Percentiles rank a stretch among this genome's conserved stretches.
Evolutionary conservation across 441 rosid genomes (phyloP).

Genomic region (Erysimum cheiri): DNA sequence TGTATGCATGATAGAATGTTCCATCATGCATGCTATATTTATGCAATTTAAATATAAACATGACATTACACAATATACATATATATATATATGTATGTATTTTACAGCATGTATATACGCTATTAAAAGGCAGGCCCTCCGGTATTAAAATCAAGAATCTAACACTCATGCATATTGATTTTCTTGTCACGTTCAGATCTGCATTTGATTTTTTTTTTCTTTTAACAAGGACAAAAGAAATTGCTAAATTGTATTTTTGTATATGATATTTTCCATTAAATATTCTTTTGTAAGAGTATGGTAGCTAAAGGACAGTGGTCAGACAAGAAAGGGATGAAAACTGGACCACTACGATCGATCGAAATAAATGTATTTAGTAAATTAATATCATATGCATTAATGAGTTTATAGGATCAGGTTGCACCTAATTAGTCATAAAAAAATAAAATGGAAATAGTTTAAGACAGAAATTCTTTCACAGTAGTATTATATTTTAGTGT

Average conservation of each 20-base stretch:
- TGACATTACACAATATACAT: too few species aligned
- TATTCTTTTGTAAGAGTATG: slow-evolving; percentile 10
- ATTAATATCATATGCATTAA: slow-evolving; percentile 26
- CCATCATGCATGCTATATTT: too few species aligned
- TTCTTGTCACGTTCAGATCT: slow-evolving; percentile 37
- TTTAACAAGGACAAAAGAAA: slow-evolving; percentile 20
- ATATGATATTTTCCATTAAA: slow-evolving; percentile 3
- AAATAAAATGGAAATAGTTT: neutral
- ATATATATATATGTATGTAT: too few species aligned
- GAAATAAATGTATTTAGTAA: slow-evolving; percentile 26
- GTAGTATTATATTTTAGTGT: neutral
- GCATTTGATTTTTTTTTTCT: slow-evolving; percentile 1
- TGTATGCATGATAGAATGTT: too few species aligned
- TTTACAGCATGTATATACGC: too few species aligned
- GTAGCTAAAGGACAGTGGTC: slow-evolving; percentile 31
- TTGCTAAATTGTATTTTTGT: neutral
- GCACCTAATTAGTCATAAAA: slow-evolving; percentile 4
- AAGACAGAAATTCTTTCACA: neutral
- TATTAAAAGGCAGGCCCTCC: slow-evolving; percentile 35
- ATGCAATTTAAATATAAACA: too few species aligned
- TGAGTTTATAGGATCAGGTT: slow-evolving; percentile 20
- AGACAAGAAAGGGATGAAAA: slow-evolving; percentile 38
- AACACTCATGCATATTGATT: slow-evolving; percentile 34
- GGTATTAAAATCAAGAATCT: slow-evolving; percentile 36
- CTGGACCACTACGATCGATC: slow-evolving; percentile 41